Evolutionary conservation across 441 rosid species (phyloP).

Genomic region (Biscutella laevigata): DNA sequence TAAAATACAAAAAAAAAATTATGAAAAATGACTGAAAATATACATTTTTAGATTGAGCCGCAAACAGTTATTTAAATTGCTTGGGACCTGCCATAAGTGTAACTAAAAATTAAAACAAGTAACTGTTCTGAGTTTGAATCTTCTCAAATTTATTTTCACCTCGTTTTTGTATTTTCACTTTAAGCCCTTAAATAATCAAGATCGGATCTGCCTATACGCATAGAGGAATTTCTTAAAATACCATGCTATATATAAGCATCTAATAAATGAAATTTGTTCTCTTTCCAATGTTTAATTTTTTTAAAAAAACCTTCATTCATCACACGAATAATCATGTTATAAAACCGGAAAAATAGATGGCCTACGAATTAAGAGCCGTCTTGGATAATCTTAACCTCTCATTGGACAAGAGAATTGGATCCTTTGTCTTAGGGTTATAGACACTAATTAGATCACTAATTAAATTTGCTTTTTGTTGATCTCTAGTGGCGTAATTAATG

Average conservation of each 20-base stretch:
- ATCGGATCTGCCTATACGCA: no score
- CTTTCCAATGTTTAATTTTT: background rate
- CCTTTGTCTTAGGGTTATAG: slow-evolving; percentile 29
- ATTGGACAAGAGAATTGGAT: slow-evolving; percentile 28
- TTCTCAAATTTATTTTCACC: no score
- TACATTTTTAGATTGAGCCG: no score
- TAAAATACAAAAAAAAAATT: no score
- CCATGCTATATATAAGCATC: slow-evolving; percentile 1
- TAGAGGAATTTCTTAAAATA: no score
- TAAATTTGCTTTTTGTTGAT: slow-evolving; percentile 15
- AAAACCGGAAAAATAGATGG: background rate
- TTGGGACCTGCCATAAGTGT: no score
- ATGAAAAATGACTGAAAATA: no score
- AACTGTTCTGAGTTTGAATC: no score
- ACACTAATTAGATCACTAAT: slow-evolving; percentile 16
- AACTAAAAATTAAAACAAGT: no score
- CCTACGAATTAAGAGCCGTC: slow-evolving; percentile 1
- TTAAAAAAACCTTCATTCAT: background rate
- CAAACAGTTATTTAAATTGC: no score
- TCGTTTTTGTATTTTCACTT: no score
- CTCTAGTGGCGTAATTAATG: slow-evolving; percentile 26
- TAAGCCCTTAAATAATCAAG: no score
- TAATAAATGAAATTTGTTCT: background rate
- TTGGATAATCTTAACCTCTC: slow-evolving; percentile 20
- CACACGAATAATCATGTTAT: background rate